phyloP scores from a whole-genome alignment of 2,329 filamentous ascomycete genomes.

The Coniosporium tulheliwenetii region DNA sequence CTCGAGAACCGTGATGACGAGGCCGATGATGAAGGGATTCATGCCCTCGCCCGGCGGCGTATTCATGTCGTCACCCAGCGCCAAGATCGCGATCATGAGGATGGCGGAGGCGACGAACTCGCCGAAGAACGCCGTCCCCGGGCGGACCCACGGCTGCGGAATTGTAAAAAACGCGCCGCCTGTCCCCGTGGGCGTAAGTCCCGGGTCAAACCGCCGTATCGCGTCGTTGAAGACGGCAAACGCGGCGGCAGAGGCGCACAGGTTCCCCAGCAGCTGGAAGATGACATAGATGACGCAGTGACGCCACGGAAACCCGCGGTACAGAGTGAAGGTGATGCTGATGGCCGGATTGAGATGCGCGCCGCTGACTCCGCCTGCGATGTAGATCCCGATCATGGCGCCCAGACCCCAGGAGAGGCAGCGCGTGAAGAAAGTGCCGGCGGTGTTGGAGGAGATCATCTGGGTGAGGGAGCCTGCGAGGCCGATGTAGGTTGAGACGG shows the following conservation, averaged over 20 bases:
- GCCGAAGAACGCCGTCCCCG: conserved; percentile 28
- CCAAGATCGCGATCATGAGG: conserved; percentile 25
- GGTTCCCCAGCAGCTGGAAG: conserved; percentile 37
- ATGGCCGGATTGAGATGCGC: conserved; percentile 33
- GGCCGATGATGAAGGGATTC: conserved; percentile 33
- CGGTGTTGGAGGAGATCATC: background rate
- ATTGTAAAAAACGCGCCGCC: conserved; percentile 12
- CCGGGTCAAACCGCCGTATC: conserved; percentile 11
- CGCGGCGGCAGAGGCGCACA: conserved; percentile 32
- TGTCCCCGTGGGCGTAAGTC: conserved; percentile 8
- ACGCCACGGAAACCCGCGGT: conserved; percentile 35
- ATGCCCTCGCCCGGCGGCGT: conserved; percentile 29
- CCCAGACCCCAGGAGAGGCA: conserved; percentile 33
- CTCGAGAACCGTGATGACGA: conserved; percentile 21
- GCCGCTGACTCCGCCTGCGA: conserved; percentile 30
- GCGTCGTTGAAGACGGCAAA: conserved; percentile 26
- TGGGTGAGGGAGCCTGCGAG: background rate
- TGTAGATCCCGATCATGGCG: conserved; percentile 34
- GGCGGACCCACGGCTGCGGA: conserved; percentile 10
- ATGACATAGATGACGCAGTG: conserved; percentile 34
- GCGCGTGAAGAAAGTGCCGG: background rate
- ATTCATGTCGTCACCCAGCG: conserved; percentile 13
- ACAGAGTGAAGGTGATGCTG: conserved; percentile 24
- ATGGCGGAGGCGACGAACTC: conserved; percentile 30
- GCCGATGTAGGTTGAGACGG: background rate